Evolutionary conservation across 164 flowering plant genomes (phyloP).

Genomic region (Aristolochia contorta): DNA sequence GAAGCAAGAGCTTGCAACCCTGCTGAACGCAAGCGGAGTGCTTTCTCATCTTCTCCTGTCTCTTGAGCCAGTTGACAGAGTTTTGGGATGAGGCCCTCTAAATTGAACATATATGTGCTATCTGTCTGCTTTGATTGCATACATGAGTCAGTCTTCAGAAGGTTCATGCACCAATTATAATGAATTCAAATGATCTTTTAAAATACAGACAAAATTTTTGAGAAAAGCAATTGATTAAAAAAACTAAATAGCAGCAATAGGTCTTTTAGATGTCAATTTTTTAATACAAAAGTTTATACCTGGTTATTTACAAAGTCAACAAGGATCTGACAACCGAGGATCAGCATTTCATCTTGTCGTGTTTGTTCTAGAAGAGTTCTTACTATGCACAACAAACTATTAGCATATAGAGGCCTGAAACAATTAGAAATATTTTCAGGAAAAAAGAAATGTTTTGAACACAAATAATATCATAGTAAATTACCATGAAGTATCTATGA

Average conservation of each 20-base stretch:
- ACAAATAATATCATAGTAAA: background rate
- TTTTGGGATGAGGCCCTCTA: constrained; percentile 83
- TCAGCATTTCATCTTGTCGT: constrained; percentile 53
- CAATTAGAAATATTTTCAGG: background rate
- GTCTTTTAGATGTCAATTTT: background rate
- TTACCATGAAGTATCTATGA: background rate
- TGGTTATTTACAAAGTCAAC: constrained; percentile 69
- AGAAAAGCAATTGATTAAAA: background rate
- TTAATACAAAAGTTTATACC: constrained; percentile 23
- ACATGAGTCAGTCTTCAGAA: constrained; percentile 5
- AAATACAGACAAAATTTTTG: background rate
- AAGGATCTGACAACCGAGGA: constrained; percentile 62
- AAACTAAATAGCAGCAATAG: background rate
- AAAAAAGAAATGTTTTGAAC: background rate
- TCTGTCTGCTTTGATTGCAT: constrained; percentile 37
- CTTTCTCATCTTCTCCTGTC: constrained; percentile 61
- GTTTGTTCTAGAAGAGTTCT: constrained; percentile 76
- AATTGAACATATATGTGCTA: constrained; percentile 77
- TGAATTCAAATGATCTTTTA: background rate
- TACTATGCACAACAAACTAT: constrained; percentile 54
- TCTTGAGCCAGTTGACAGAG: constrained; percentile 79
- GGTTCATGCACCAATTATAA: background rate
- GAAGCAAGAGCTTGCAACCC: constrained; percentile 64
- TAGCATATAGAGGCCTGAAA: constrained; percentile 81
- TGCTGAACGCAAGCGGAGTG: constrained; percentile 53